Conservation (phyloP, 1,139 yeast species). For the Pichia sp. region DNA sequence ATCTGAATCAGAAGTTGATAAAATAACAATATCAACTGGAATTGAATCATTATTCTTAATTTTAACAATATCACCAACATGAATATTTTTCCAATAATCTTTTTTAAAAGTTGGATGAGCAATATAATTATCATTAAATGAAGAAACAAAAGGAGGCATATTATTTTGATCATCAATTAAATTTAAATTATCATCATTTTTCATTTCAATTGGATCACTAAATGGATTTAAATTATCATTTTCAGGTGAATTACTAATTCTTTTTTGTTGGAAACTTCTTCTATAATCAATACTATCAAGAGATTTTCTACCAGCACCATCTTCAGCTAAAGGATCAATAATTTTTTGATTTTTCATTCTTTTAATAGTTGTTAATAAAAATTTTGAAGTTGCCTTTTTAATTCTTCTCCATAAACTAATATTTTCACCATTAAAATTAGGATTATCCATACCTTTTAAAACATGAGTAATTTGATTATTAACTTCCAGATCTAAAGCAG, state of each 20-base stretch:
- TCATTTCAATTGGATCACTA: conserved; percentile 22
- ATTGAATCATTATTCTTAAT: conserved; percentile 83
- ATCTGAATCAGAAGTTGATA: conserved; percentile 81
- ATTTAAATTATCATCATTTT: conserved; percentile 13
- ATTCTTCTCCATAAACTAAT: conserved; percentile 61
- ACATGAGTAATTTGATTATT: conserved; percentile 84
- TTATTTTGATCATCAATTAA: conserved; percentile 11
- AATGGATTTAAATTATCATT: conserved; percentile 20
- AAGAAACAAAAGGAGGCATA: conserved; percentile 26
- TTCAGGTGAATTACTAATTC: conserved; percentile 13
- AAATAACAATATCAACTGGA: conserved; percentile 81
- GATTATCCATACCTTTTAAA: conserved; percentile 62
- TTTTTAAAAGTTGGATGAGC: conserved; percentile 44
- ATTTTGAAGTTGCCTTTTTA: conserved; percentile 48
- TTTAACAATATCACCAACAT: conserved; percentile 85
- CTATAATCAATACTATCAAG: conserved; percentile 29
- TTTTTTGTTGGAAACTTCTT: conserved; percentile 23
- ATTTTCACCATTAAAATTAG: conserved; percentile 67
- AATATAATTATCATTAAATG: conserved; percentile 14
- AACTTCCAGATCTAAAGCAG: conserved; percentile 71
- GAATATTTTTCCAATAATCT: conserved; percentile 80
- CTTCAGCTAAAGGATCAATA: conserved; percentile 32
- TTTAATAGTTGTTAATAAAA: conserved; percentile 27
- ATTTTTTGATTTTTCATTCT: conserved; percentile 27
- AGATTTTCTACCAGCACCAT: conserved; percentile 25